phyloP scores from a whole-genome alignment of 2,329 filamentous ascomycete genomes.

The Tolypocladium guangdongense region DNA sequence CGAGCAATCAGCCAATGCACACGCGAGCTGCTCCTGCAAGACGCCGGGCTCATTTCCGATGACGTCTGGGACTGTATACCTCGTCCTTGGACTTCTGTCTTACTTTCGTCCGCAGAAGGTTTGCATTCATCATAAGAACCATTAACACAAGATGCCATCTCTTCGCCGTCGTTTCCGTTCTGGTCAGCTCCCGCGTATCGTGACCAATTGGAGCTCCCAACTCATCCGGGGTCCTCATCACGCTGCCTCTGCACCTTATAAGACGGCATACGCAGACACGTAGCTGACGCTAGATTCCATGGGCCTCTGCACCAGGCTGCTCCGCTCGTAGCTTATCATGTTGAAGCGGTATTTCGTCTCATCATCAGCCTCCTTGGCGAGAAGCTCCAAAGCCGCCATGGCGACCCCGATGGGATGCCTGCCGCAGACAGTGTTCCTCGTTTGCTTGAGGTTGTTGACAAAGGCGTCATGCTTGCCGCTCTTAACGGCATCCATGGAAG shows the following conservation, averaged over 20 bases:
- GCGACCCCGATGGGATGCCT: conserved; percentile 88
- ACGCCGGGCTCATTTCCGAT: not conserved
- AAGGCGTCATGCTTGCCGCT: conserved; percentile 63
- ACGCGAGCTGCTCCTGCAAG: not conserved
- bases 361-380: conserved; percentile 31
- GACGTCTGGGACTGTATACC: not conserved
- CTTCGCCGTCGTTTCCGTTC: not conserved
- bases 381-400: conserved; percentile 73
- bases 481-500: conserved; percentile 77
- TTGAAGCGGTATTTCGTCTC: conserved; percentile 49
- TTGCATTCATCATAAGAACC: not conserved
- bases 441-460: conserved; percentile 54
- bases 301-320: conserved; percentile 57
- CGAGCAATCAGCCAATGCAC: too few species aligned
- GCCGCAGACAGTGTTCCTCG: conserved; percentile 87
- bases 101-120: not conserved
- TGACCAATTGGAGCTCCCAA: not conserved
- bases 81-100: not conserved
- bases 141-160: not conserved
- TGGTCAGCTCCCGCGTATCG: not conserved
- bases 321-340: conserved; percentile 81
- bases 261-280: conserved; percentile 76
- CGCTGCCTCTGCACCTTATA: conserved; percentile 29
- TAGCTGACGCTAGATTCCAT: conserved; percentile 88
- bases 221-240: not conserved